Base-by-base conservation (phyloP, 2,329 filamentous ascomycete species). In the Botrytis cinerea region DNA sequence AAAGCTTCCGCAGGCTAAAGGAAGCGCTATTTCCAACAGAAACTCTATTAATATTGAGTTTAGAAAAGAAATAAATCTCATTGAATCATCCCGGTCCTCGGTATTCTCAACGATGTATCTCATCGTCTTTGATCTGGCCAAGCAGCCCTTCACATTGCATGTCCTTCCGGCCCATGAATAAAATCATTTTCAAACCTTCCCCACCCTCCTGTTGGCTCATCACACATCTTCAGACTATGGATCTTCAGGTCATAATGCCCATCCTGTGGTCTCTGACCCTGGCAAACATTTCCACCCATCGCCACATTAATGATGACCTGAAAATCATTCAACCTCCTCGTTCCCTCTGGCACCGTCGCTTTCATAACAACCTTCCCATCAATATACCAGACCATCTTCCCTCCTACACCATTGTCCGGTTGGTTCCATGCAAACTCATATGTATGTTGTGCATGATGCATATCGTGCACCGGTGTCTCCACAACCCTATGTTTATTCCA, bases 271-370 rank as follows among this genome's bases (percentile, higher is more conserved):
- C 83, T 80, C 77, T 83, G 84, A 0, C 87, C 87, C 25, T 84
- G 80, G 75, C 87, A 89, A 8, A 90, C 88, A 74, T 87, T 89
- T 0, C 88, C 88, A 0, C 88, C 88, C 86, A 90, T 89, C 1
- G 88, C 88, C n/a, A 90, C 83, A 73, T 90, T 90, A 28, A 90
- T 83, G 74, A 90, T 80, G 14, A 90, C 81, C 28, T 84, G 84
- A 81, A 85, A 89, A 40, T 90, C 88, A 72, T 86, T 84, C 80
- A 90, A 84, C 9, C 85, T 83, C 20, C 88, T 81, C 4, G 86
- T 89, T 0, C 87, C 87, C 2, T 78, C 76, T 0, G 88, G 88
- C 38, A 88, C 86, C 3, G 80, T 77, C 0, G 84, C 87, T 80
- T 86, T 89, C 88, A 90, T 90, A 1, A 89, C 86, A 0, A 87